Percentiles rank a stretch among this genome's conserved stretches.
phyloP scores from a whole-genome alignment of 352 stramenopile species.

The Pythium aristosporum region DNA sequence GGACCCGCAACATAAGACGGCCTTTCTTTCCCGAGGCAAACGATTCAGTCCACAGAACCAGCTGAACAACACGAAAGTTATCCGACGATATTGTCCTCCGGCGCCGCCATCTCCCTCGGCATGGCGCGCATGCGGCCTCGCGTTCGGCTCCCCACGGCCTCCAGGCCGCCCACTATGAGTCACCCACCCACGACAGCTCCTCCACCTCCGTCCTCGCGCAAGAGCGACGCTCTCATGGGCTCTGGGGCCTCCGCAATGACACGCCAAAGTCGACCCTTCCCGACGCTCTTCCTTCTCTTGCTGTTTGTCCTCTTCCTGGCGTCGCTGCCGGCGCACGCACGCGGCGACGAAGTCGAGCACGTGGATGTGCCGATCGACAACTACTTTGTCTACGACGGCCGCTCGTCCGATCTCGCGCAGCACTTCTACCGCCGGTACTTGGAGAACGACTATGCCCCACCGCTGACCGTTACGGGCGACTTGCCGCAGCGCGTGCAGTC shows the following conservation, averaged over 20 bases:
- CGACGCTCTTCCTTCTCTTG: background rate
- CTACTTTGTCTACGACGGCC: constrained; percentile 30
- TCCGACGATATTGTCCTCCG: background rate
- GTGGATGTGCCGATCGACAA: constrained; percentile 19
- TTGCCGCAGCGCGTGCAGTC: constrained; percentile 12
- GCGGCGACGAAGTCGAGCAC: constrained; percentile 12
- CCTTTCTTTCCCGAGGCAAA: background rate
- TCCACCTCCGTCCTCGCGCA: background rate
- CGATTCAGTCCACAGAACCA: background rate
- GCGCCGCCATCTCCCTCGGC: background rate
- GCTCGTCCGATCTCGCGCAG: constrained; percentile 31
- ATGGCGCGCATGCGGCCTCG: background rate
- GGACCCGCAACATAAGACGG: constrained; percentile 12
- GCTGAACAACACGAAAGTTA: constrained; percentile 13
- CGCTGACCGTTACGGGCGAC: constrained; percentile 11
- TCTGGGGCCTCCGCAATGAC: background rate
- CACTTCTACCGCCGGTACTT: constrained; percentile 27
- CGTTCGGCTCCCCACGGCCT: background rate
- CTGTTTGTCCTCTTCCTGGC: constrained; percentile 1
- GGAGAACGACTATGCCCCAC: constrained; percentile 21
- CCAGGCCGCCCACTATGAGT: background rate
- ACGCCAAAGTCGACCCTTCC: background rate
- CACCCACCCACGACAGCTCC: background rate
- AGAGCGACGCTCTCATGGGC: background rate
- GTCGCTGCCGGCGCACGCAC: constrained; percentile 4